phyloP scores from a whole-genome alignment of 768 basidiomycete genomes.

The Kondoa subrosea region DNA sequence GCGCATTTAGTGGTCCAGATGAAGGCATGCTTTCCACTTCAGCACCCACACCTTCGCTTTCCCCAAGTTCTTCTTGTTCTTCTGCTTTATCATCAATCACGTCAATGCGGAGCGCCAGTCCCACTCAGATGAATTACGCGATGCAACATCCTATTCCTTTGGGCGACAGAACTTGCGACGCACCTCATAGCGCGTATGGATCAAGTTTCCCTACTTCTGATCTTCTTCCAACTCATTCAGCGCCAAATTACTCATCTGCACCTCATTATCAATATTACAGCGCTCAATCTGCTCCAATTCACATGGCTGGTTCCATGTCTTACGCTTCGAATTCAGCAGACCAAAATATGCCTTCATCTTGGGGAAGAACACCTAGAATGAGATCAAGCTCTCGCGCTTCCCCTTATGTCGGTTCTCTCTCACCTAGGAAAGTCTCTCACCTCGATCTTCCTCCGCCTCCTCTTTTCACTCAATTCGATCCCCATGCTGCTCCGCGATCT shows the following conservation, averaged over 20 bases:
- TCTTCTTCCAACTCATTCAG: not conserved
- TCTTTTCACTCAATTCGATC: not conserved
- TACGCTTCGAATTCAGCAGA: not conserved
- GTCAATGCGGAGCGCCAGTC: not conserved
- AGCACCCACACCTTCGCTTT: not conserved
- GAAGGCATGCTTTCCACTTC: not conserved
- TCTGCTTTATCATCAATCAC: not conserved
- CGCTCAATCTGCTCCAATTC: not conserved
- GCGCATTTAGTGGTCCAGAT: not conserved
- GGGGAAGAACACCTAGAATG: not conserved
- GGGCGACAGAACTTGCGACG: not conserved
- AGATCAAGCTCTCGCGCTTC: not conserved
- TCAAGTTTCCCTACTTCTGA: not conserved
- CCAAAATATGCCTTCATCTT: not conserved
- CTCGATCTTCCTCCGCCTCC: not conserved
- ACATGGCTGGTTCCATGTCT: not conserved
- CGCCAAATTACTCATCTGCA: not conserved
- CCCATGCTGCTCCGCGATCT: not conserved
- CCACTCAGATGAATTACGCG: not conserved
- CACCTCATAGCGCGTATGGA: not conserved
- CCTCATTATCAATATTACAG: not conserved
- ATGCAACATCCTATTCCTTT: not conserved
- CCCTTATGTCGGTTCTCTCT: not conserved
- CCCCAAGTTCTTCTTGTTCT: not conserved
- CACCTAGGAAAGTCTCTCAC: not conserved